Evolutionary conservation across 805 yeast genomes (phyloP), one percentile per base, ranked within the genome.

Genomic region (Geotrichum ghanense): DNA sequence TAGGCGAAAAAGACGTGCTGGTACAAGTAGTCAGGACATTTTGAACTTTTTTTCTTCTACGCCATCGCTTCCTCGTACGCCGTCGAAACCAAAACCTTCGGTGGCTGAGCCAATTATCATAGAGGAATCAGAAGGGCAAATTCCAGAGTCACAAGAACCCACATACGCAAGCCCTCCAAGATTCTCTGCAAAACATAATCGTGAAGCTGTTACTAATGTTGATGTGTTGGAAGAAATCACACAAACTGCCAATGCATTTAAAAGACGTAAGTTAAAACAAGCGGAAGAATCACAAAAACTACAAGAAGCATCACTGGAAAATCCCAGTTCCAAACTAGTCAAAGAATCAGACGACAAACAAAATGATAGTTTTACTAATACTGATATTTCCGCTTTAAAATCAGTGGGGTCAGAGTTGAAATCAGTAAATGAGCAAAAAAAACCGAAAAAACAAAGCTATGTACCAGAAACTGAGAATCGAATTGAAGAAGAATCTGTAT

Each of bases 391-490:
- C n/a, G n/a, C n/a, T n/a, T n/a, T n/a, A n/a, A n/a, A n/a, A n/a
- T n/a, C n/a, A n/a, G n/a, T n/a, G n/a, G n/a, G n/a, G n/a, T n/a
- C n/a, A n/a, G n/a, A n/a, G n/a, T n/a, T n/a, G n/a, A n/a, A n/a
- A n/a, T n/a, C n/a, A n/a, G n/a, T n/a, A n/a, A n/a, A n/a, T n/a
- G n/a, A n/a, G n/a, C n/a, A n/a, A n/a, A n/a, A n/a, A n/a, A n/a
- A n/a, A n/a, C n/a, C n/a, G n/a, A n/a, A n/a, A n/a, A n/a, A n/a
- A 9, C 31, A 31, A 31, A 31, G 5, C 17, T 5, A 45, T 3
- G 25, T 24, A 16, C 25, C 25, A 20, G 49, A 46, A n/a, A 20
- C 31, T 12, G 49, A 42, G 21, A 34, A 43, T n/a, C 42, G 16
- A 20, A 14, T 34, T 3, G 52, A 47, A 27, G 42, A 16, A 10